phyloP scores from a whole-genome alignment of 306 rosid species.

The Parietaria judaica region DNA sequence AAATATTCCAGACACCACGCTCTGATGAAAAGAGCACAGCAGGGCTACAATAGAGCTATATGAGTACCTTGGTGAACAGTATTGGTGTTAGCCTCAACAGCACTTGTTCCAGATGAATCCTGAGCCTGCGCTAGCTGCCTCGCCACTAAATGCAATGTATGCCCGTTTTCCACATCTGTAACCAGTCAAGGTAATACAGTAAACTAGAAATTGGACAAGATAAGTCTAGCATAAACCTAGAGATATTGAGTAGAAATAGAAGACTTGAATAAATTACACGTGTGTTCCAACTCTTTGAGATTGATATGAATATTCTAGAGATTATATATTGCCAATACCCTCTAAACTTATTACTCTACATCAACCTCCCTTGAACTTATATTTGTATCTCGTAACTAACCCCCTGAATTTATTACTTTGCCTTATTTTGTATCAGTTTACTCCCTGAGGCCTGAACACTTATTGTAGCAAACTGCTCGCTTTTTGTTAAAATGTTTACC shows the following conservation, averaged over 20 bases:
- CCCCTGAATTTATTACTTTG: no score
- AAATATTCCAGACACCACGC: background rate
- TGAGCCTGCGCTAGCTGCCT: conserved; percentile 74
- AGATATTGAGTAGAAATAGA: background rate
- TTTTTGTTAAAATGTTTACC: no score
- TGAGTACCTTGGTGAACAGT: conserved; percentile 38
- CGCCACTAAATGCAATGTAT: conserved; percentile 91
- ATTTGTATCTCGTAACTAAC: no score
- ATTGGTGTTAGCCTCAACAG: conserved; percentile 45
- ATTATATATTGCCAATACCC: no score
- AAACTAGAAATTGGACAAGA: background rate
- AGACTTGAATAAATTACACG: background rate
- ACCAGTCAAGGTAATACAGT: conserved; percentile 43
- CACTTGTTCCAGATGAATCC: conserved; percentile 34
- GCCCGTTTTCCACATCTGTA: conserved; percentile 85
- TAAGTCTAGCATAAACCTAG: background rate
- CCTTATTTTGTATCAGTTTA: no score
- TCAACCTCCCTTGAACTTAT: no score
- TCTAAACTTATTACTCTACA: no score
- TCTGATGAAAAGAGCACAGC: background rate
- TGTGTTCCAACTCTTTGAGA: no score
- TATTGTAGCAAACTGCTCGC: no score
- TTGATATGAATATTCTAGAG: no score
- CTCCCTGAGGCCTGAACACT: no score
- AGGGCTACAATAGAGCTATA: conserved; percentile 1